Evolutionary conservation across 2,329 filamentous ascomycete genomes (phyloP).

Genomic region (Ilyonectria sp.): DNA sequence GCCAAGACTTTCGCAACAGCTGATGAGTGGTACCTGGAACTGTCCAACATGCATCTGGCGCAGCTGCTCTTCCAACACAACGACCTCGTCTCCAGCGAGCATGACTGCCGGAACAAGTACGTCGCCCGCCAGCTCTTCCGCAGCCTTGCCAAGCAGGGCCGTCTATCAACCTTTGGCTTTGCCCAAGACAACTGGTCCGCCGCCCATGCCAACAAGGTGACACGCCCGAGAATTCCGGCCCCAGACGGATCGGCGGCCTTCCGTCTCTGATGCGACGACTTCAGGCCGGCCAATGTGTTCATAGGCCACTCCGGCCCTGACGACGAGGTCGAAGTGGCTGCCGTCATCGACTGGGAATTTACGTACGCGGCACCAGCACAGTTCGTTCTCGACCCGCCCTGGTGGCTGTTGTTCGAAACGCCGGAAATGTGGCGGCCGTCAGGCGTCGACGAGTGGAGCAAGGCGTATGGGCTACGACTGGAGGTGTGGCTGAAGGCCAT

Average conservation of each 20-base stretch:
- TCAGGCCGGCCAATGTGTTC: constrained; percentile 51
- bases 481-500: constrained; percentile 52
- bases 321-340: constrained; percentile 44
- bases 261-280: constrained; percentile 53
- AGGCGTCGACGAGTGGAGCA: constrained; percentile 50
- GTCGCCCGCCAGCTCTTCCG: constrained; percentile 58
- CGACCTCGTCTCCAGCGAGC: constrained; percentile 53
- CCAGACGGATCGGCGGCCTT: constrained; percentile 41
- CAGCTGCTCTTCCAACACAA: constrained; percentile 60
- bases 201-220: no score
- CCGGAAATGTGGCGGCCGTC: constrained; percentile 51
- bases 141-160: constrained; percentile 47
- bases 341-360: constrained; percentile 58
- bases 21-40: constrained; percentile 55
- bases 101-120: constrained; percentile 60
- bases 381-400: constrained; percentile 54
- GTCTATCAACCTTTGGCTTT: constrained; percentile 47
- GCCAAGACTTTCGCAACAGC: no score
- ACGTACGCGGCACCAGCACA: constrained; percentile 52
- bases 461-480: constrained; percentile 50
- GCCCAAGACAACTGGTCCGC: constrained; percentile 31
- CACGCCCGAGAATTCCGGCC: no score
- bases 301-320: constrained; percentile 46
- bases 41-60: constrained; percentile 59
- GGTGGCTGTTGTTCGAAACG: constrained; percentile 55